A percentile compares a stretch with the other conserved stretches of the same genome.
These are phyloP conservation scores for Crepidotus variabilis DNA, from an alignment of 768 basidiomycete genomes.

Conservation along the genomic window DNA sequence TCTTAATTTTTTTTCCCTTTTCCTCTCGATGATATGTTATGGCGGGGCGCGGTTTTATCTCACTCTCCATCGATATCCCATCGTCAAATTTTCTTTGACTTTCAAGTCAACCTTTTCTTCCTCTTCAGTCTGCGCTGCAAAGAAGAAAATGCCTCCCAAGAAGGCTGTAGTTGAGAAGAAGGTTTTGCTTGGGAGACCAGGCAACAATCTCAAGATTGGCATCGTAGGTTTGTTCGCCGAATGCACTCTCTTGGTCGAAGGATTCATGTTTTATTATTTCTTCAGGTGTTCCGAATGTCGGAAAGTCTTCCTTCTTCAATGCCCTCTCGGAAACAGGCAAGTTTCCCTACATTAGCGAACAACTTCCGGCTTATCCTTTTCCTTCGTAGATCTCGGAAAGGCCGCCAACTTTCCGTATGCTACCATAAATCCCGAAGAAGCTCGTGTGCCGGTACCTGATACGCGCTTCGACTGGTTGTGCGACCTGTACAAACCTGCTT, in stretches of 20 bases:
- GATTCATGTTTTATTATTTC: constrained; percentile 14
- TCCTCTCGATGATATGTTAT: constrained; percentile 20
- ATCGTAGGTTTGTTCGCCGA: constrained; percentile 79
- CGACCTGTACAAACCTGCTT: constrained; percentile 84
- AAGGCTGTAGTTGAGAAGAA: constrained; percentile 85
- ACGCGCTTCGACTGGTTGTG: constrained; percentile 92
- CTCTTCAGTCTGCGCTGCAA: constrained; percentile 33
- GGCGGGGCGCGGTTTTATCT: constrained; percentile 18
- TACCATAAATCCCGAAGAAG: constrained; percentile 91
- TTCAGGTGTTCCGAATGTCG: constrained; percentile 90
- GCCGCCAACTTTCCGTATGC: constrained; percentile 98
- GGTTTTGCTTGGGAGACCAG: constrained; percentile 80
- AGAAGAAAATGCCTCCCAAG: constrained; percentile 88
- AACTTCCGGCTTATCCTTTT: too few species aligned
- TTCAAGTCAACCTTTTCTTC: constrained; percentile 28
- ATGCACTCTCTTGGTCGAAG: constrained; percentile 7
- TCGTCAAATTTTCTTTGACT: constrained; percentile 13
- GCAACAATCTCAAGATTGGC: constrained; percentile 98
- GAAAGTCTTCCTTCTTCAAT: constrained; percentile 99
- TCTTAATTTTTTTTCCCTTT: constrained; percentile 11
- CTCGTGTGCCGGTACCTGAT: constrained; percentile 95
- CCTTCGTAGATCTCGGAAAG: constrained; percentile 71
- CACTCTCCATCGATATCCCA: constrained; percentile 16
- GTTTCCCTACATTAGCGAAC: constrained; percentile 13
- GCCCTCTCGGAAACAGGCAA: constrained; percentile 85